These are phyloP conservation scores for Penicillium lagena DNA, from an alignment of 495 filamentous ascomycete species.

Conservation along the genomic window DNA sequence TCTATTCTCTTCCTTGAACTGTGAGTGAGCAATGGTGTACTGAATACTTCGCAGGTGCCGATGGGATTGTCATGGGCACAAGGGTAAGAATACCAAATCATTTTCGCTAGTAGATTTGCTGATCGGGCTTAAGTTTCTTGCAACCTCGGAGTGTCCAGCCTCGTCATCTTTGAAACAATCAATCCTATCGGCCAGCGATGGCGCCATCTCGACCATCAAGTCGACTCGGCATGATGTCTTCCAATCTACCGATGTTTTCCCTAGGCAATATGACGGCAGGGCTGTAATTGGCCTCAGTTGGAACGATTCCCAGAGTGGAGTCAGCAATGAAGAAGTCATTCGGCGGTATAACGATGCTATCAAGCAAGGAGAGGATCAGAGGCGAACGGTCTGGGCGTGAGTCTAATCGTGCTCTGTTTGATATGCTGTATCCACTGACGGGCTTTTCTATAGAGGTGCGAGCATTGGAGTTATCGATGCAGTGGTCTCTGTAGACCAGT, in stretches of 20 bases:
- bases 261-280: constrained; percentile 19
- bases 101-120: background rate
- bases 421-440: background rate
- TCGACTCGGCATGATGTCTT: constrained; percentile 14
- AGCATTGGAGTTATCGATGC: constrained; percentile 14
- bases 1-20: background rate
- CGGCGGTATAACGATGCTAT: constrained; percentile 17
- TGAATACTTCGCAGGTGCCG: constrained; percentile 27
- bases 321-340: constrained; percentile 14
- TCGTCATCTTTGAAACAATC: constrained; percentile 13
- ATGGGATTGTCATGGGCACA: constrained; percentile 61
- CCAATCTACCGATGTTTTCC: constrained; percentile 20
- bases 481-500: constrained; percentile 8
- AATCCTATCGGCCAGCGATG: constrained; percentile 13
- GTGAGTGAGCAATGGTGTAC: background rate
- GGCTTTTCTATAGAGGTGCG: constrained; percentile 8
- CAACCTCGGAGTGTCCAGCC: constrained; percentile 16
- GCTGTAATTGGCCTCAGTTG: constrained; percentile 17
- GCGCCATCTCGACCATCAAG: constrained; percentile 17
- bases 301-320: constrained; percentile 7
- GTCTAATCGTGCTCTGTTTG: background rate
- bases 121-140: constrained; percentile 12
- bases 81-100: constrained; percentile 17
- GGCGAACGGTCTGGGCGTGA: constrained; percentile 22
- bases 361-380: constrained; percentile 9